Evolutionary conservation across 176 grass and related monocot genomes (phyloP).

Genomic region (Rhynchospora tenuis): DNA sequence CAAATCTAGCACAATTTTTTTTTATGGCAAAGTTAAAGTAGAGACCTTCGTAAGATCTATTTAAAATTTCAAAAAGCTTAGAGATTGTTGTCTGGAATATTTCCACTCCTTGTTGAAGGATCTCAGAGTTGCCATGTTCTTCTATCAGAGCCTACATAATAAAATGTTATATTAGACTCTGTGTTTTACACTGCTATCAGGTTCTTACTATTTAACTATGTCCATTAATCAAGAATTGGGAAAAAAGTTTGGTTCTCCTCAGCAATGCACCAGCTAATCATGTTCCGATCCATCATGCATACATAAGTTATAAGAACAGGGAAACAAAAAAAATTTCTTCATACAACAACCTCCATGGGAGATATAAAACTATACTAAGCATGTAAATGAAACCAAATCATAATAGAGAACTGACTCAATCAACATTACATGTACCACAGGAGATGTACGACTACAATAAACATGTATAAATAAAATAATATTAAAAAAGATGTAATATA

Average conservation of each 20-base stretch:
- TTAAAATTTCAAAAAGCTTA: constrained; percentile 66
- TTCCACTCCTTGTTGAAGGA: constrained; percentile 60
- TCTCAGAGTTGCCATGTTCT: constrained; percentile 54
- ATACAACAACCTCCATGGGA: neutral
- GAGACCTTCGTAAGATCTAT: constrained; percentile 54
- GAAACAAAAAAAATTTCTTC: neutral
- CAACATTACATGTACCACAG: neutral
- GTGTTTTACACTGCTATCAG: neutral
- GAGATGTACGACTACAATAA: neutral
- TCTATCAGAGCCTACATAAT: constrained; percentile 51
- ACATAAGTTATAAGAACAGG: neutral
- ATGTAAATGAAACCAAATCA: neutral
- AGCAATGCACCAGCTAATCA: neutral
- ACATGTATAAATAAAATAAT: neutral
- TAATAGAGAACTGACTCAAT: neutral
- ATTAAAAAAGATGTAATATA: neutral
- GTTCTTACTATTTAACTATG: neutral
- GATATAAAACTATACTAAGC: neutral
- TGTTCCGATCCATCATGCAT: neutral
- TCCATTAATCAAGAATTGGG: neutral
- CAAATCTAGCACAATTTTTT: neutral
- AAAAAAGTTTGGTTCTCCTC: neutral
- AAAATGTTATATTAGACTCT: constrained; percentile 5
- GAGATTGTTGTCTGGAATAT: constrained; percentile 50
- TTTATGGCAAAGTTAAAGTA: neutral